Percentiles rank a stretch among this genome's conserved stretches.
phyloP scores from a whole-genome alignment of 2,329 filamentous ascomycete species.

The Pestalotiopsis sp. region DNA sequence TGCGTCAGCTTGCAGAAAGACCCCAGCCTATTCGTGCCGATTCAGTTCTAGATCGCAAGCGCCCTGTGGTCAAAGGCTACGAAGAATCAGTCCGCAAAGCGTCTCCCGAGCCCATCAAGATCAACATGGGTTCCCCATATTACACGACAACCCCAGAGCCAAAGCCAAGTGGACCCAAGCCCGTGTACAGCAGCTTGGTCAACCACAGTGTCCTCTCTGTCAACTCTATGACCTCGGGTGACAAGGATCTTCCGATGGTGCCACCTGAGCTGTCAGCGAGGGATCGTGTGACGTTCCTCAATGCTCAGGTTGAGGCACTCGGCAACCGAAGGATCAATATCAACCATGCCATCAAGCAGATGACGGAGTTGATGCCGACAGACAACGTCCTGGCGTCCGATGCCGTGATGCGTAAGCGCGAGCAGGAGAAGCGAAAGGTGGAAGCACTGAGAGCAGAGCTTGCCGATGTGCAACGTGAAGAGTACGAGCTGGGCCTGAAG shows the following conservation, averaged over 20 bases:
- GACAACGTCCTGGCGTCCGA: conserved; percentile 70
- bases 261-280: conserved; percentile 60
- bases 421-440: conserved; percentile 66
- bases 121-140: conserved; percentile 30
- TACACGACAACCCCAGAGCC: conserved; percentile 25
- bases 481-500: conserved; percentile 78
- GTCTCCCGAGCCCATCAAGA: conserved; percentile 29
- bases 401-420: conserved; percentile 60
- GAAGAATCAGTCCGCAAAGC: conserved; percentile 21
- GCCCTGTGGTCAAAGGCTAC: conserved; percentile 35
- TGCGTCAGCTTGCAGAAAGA: conserved; percentile 33
- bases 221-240: conserved; percentile 26
- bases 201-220: conserved; percentile 24
- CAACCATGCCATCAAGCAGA: conserved; percentile 71
- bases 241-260: conserved; percentile 64
- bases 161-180: conserved; percentile 13
- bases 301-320: conserved; percentile 67
- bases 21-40: conserved; percentile 18
- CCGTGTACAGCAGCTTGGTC: conserved; percentile 14
- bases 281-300: conserved; percentile 69
- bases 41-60: conserved; percentile 43
- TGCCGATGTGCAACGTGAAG: conserved; percentile 73
- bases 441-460: conserved; percentile 68
- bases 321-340: conserved; percentile 72
- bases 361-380: conserved; percentile 77